Evolutionary conservation across 208 protist genomes (phyloP).

Genomic region (Lotmaria passim): DNA sequence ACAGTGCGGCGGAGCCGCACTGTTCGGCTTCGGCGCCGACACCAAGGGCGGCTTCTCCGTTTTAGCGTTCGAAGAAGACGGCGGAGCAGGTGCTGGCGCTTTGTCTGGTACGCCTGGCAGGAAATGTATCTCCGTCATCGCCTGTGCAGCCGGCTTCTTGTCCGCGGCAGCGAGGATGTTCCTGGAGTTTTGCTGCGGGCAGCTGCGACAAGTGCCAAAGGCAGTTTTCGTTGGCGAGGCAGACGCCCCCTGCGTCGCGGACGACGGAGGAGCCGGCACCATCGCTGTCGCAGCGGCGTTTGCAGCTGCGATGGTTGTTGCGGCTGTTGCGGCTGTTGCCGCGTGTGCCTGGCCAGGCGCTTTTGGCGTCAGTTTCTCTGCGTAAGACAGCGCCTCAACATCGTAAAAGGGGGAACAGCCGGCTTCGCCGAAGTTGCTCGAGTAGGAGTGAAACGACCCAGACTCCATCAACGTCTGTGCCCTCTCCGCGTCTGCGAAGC

Average conservation of each 20-base stretch:
- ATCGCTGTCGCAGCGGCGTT: neutral
- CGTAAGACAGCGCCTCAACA: neutral
- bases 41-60: no score
- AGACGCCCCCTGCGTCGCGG: no score
- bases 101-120: no score
- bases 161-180: no score
- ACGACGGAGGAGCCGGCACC: neutral
- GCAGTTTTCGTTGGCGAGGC: neutral
- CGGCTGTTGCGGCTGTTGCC: neutral
- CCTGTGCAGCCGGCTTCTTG: no score
- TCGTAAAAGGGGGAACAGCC: constrained; percentile 13
- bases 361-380: neutral
- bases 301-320: neutral
- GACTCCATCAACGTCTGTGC: neutral
- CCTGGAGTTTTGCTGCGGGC: no score
- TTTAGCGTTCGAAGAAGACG: no score
- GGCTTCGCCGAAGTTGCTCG: neutral
- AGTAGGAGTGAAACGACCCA: neutral
- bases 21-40: neutral
- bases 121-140: no score
- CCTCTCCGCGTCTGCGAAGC: neutral
- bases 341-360: neutral
- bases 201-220: no score
- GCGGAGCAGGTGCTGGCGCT: no score
- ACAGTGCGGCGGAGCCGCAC: neutral